Base-by-base conservation (phyloP, 129 eudicot genomes). In the Gnaphalium uliginosum region DNA sequence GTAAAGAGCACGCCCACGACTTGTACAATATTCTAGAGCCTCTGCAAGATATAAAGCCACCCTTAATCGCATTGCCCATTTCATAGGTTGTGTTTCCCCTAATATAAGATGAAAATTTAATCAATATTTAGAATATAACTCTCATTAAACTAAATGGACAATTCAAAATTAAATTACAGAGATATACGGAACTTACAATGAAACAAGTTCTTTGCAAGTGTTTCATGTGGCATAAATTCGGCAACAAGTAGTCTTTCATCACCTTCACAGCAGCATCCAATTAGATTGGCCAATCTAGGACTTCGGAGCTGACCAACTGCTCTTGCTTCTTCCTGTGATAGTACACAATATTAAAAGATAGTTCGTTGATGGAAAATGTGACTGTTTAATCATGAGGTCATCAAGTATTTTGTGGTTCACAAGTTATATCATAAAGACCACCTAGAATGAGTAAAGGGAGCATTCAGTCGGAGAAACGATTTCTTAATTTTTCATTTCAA, bases 51-150 rank as follows among this genome's bases (percentile, higher is more conserved):
- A 88, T 50, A 90, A 69, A 14, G 96, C 96, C 75, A 93, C 98
- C 86, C 98, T 82, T 85, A 93, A 83, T 61, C 98, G 87, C 98
- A 93, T 93, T 39, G 96, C 88, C 98, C 98, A 93, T 85, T 90
- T 93, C 98, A 93, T 88, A 29, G 98, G 98, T 4, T 90, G 98
- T 61, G 95, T 66, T 76, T 93, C 96, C 98, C 98, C 98, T 93
- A 72, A 72, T 24, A 65, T 72, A 83, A 58, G 39, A 88, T 69
- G 68, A 68, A 76, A 75, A 78, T 30, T 67, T 26, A 68, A 76
- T 73, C 56, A 53, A 71, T 59, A 62, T 59, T 64, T 63, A n/a
- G 17, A 33, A 18, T 6, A 10, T 3, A 56, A 56, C 26, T 8
- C 25, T 8, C 25, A 54, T 50, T 62, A 46, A 65, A 11, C 27